Evolutionary conservation across 176 grass and related monocot genomes (phyloP).

Genomic region (Stipa capillata): DNA sequence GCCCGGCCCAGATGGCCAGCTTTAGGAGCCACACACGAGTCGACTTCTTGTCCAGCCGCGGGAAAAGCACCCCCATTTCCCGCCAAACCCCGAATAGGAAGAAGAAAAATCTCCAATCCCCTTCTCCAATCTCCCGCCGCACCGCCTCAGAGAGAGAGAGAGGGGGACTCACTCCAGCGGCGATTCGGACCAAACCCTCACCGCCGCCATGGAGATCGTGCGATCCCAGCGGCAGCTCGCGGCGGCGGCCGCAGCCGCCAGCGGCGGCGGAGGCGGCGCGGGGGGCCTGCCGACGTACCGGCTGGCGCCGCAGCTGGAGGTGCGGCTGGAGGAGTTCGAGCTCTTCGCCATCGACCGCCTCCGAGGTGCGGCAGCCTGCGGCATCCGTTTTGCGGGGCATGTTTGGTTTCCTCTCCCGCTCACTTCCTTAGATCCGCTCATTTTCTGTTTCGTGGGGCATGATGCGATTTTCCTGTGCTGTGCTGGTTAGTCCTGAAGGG

Average conservation of each 20-base stretch:
- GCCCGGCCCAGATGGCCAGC: too few species aligned
- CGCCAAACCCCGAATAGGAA: conserved; percentile 19
- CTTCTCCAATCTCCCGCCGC: too few species aligned
- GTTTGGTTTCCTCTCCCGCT: neutral
- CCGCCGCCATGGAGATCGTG: conserved; percentile 81
- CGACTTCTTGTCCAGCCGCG: too few species aligned
- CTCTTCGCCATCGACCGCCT: conserved; percentile 91
- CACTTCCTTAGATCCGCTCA: neutral
- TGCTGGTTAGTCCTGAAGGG: conserved; percentile 62
- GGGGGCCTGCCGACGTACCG: conserved; percentile 63
- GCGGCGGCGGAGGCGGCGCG: neutral
- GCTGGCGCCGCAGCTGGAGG: conserved; percentile 65
- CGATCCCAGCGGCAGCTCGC: conserved; percentile 60
- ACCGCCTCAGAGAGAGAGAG: too few species aligned
- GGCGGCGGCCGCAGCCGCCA: neutral
- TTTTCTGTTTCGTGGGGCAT: too few species aligned
- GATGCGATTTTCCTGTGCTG: neutral
- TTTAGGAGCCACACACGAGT: too few species aligned
- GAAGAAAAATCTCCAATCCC: neutral
- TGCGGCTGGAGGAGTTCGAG: conserved; percentile 91
- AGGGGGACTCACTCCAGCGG: neutral
- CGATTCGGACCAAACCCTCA: neutral
- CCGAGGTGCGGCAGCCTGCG: conserved; percentile 39
- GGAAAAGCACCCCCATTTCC: conserved; percentile 16
- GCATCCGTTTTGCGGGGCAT: neutral